phyloP scores from a whole-genome alignment of 352 stramenopile genomes.

The Pythium insidiosum region DNA sequence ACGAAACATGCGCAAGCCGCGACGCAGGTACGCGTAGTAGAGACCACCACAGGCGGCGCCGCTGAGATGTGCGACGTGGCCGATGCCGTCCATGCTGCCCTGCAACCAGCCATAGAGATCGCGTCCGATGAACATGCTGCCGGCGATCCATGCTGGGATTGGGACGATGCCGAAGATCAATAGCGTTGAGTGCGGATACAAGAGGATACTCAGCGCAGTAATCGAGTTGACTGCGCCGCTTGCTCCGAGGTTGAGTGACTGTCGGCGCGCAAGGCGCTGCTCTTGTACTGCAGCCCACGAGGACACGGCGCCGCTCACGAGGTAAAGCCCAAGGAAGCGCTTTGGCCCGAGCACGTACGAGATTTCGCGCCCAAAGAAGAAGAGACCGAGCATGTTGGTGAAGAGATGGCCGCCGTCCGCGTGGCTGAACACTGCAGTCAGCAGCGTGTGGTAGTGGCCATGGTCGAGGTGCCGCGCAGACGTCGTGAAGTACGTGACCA shows the following conservation, averaged over 20 bases:
- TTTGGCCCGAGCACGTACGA: slow-evolving; percentile 54
- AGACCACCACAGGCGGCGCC: slow-evolving; percentile 45
- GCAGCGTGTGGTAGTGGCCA: slow-evolving; percentile 63
- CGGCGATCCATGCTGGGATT: slow-evolving; percentile 63
- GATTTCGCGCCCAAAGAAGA: slow-evolving; percentile 69
- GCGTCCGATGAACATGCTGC: slow-evolving; percentile 63
- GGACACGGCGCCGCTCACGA: slow-evolving; percentile 59
- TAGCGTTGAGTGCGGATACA: slow-evolving; percentile 63
- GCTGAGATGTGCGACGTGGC: slow-evolving; percentile 67
- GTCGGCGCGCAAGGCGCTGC: slow-evolving; percentile 30
- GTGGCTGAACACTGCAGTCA: slow-evolving; percentile 73
- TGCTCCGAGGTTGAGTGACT: slow-evolving; percentile 53
- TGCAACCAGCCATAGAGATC: slow-evolving; percentile 64
- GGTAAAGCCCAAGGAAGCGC: slow-evolving; percentile 67
- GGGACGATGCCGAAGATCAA: slow-evolving; percentile 72
- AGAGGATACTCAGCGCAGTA: slow-evolving; percentile 58
- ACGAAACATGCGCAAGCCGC: slow-evolving; percentile 18
- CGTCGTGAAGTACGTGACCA: slow-evolving; percentile 73
- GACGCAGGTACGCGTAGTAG: slow-evolving; percentile 58
- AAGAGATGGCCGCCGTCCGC: slow-evolving; percentile 40
- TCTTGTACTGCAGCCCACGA: slow-evolving; percentile 53
- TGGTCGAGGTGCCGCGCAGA: slow-evolving; percentile 51
- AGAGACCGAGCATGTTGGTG: slow-evolving; percentile 70
- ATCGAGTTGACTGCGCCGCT: slow-evolving; percentile 78
- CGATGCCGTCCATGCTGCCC: slow-evolving; percentile 40